Evolutionary conservation across 768 basidiomycete genomes (phyloP).

Genomic region (Imleria badia): DNA sequence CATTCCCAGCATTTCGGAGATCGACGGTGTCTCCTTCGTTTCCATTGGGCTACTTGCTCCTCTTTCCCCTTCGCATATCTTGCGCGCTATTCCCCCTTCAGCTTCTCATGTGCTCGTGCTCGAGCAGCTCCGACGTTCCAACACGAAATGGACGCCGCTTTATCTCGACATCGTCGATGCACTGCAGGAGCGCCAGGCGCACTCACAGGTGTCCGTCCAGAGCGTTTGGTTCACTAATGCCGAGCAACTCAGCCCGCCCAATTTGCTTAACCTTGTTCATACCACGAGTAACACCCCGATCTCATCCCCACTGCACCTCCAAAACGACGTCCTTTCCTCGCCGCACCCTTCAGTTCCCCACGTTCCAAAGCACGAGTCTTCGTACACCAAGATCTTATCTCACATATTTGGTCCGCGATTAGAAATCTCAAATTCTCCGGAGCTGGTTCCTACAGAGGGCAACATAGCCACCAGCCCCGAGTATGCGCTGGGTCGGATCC

Average conservation of each 20-base stretch:
- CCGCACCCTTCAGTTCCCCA: conserved; percentile 44
- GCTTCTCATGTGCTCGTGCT: conserved; percentile 72
- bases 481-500: conserved; percentile 89
- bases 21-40: conserved; percentile 64
- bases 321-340: conserved; percentile 31
- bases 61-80: conserved; percentile 54
- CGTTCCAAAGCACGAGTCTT: conserved; percentile 86
- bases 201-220: conserved; percentile 53
- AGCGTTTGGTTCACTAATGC: conserved; percentile 61
- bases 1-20: conserved; percentile 37
- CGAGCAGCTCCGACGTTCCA: conserved; percentile 75
- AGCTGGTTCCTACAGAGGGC: conserved; percentile 67
- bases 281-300: conserved; percentile 37
- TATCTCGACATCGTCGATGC: conserved; percentile 80
- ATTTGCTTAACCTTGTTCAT: conserved; percentile 55
- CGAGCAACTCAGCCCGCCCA: conserved; percentile 36
- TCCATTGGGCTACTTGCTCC: conserved; percentile 70
- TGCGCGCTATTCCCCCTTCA: conserved; percentile 58
- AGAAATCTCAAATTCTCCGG: conserved; percentile 83
- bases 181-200: conserved; percentile 56
- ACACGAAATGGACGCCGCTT: conserved; percentile 84
- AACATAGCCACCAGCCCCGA: conserved; percentile 86
- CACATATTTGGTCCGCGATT: conserved; percentile 79
- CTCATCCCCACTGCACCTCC: conserved; percentile 49
- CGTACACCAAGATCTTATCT: conserved; percentile 86